phyloP scores from a whole-genome alignment of 73 alveolate species.

The Paramecium sonneborni region DNA sequence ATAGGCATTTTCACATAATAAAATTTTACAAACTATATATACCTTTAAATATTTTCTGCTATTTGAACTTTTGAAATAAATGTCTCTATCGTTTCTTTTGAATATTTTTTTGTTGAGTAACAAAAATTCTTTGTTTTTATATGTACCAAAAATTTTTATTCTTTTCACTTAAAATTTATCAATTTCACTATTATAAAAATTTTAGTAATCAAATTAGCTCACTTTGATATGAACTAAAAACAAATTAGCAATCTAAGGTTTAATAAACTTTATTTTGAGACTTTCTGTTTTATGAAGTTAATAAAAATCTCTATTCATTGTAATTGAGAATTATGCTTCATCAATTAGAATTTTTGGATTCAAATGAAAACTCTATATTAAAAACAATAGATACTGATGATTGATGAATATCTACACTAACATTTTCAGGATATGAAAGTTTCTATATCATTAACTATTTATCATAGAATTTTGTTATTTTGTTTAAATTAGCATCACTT shows the following conservation, averaged over 20 bases:
- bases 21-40: background rate
- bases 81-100: background rate
- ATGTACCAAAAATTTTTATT: background rate
- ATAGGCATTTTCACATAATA: background rate
- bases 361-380: background rate
- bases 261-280: background rate
- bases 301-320: background rate
- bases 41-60: background rate
- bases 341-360: background rate
- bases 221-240: background rate
- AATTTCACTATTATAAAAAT: background rate
- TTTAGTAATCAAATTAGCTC: background rate
- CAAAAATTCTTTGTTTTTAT: background rate
- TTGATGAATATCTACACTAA: background rate
- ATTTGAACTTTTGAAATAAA: background rate
- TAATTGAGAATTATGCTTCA: background rate
- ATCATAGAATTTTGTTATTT: background rate
- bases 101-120: background rate
- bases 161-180: background rate
- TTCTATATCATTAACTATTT: background rate
- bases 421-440: background rate
- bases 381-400: background rate
- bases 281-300: background rate
- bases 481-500: background rate
- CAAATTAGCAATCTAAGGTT: background rate